Conservation (phyloP, 225 moss, liverwort and hornwort genomes). For the Climacium dendroides region DNA sequence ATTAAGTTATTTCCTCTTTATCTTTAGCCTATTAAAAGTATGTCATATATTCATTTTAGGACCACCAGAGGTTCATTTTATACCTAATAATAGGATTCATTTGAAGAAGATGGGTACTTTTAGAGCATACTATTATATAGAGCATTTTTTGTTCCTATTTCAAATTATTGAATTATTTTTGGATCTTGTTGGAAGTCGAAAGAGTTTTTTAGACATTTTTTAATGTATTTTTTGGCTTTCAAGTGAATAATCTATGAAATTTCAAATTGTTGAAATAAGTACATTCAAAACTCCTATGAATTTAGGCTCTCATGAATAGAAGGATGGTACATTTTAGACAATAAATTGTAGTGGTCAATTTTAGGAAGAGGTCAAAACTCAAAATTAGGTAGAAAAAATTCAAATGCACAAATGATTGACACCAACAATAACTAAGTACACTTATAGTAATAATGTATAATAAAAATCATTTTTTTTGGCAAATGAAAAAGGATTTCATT, state of each 20-base stretch:
- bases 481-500: background rate
- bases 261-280: background rate
- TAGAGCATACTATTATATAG: too few relatives aligned
- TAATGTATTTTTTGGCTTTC: background rate
- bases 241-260: background rate
- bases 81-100: too few relatives aligned
- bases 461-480: background rate
- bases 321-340: background rate
- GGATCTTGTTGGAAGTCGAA: background rate
- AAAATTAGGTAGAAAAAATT: background rate
- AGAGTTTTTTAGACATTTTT: background rate
- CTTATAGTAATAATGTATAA: background rate
- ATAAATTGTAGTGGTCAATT: rapidly evolving
- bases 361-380: background rate
- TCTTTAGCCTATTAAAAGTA: too few relatives aligned
- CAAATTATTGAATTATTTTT: background rate
- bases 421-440: background rate
- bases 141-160: too few relatives aligned
- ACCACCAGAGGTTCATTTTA: too few relatives aligned
- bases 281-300: rapidly evolving
- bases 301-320: background rate
- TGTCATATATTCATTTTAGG: too few relatives aligned
- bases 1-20: too few relatives aligned
- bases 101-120: too few relatives aligned
- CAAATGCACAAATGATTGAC: background rate